Conservation (phyloP, 345 rosid species). For the Dipteronia dyeriana region DNA sequence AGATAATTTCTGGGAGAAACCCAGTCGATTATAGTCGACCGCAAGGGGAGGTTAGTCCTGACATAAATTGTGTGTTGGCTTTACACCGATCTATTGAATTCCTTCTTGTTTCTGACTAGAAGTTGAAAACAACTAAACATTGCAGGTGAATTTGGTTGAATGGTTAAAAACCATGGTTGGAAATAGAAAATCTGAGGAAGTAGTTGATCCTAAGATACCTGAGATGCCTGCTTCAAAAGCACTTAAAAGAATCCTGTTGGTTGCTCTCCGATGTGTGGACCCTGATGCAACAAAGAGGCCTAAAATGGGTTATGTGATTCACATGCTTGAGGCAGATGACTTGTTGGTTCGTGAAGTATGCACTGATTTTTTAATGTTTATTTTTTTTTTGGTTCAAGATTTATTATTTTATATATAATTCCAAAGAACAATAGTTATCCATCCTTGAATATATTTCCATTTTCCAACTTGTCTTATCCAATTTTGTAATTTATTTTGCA, state of each 20-base stretch:
- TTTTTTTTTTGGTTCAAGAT: neutral
- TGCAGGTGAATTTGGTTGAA: conserved; percentile 90
- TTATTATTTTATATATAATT: neutral
- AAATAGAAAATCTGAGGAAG: conserved; percentile 82
- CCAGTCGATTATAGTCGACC: conserved; percentile 92
- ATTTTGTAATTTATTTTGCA: conserved; percentile 23
- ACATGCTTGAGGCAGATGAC: conserved; percentile 99
- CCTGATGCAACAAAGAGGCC: conserved; percentile 96
- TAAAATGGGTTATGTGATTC: conserved; percentile 94
- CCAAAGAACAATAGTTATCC: neutral
- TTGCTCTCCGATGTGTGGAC: conserved; percentile 91
- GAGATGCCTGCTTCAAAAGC: conserved; percentile 89
- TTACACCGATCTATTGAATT: neutral
- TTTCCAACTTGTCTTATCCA: neutral
- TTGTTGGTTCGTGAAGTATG: conserved; percentile 76
- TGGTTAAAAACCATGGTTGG: conserved; percentile 94
- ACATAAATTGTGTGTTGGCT: neutral
- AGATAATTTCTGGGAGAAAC: conserved; percentile 81
- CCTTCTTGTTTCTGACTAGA: conserved; percentile 7
- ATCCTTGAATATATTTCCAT: neutral
- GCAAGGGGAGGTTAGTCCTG: conserved; percentile 74
- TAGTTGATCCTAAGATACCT: conserved; percentile 82
- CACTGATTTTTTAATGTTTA: neutral
- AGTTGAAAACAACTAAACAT: conserved; percentile 17
- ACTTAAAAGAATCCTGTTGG: conserved; percentile 76